Conservation (phyloP, 2,329 filamentous ascomycete species). For the Alternaria dauci region DNA sequence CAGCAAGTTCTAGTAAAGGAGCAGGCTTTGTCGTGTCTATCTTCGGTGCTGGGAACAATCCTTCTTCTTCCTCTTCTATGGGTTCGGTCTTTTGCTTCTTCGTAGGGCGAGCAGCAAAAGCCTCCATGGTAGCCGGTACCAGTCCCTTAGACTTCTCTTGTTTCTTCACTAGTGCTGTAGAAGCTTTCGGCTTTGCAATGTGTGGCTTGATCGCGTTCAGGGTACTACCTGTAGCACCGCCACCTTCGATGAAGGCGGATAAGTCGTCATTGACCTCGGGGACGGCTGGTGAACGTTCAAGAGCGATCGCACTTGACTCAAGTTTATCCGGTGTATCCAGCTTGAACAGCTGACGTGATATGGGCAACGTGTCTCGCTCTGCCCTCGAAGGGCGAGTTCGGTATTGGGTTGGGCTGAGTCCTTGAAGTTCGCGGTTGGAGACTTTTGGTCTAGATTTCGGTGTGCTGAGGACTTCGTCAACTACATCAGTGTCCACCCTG, state of each 20-base stretch:
- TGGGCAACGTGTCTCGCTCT: neutral
- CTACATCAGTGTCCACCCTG: neutral
- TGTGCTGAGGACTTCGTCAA: neutral
- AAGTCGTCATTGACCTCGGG: neutral
- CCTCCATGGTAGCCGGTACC: neutral
- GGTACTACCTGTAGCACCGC: neutral
- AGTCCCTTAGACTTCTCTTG: neutral
- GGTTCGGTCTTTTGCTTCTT: neutral
- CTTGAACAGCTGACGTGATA: slow-evolving; percentile 4
- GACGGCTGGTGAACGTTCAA: neutral
- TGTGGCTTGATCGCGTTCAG: neutral
- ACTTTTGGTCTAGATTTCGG: neutral
- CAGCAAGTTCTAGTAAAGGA: neutral
- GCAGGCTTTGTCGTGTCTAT: neutral
- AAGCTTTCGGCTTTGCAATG: neutral
- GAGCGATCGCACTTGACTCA: neutral
- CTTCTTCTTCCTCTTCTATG: neutral
- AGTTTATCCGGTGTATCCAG: neutral
- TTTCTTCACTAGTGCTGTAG: neutral
- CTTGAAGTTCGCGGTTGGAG: neutral
- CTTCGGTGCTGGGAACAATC: rapidly evolving
- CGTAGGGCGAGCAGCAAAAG: neutral
- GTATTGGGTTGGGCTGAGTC: neutral
- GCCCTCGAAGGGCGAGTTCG: neutral
- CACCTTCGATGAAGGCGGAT: neutral